Percentiles rank a stretch among this genome's conserved stretches.
Evolutionary conservation across 805 yeast species (phyloP).

Genomic region (Kodamaea laetipori): DNA sequence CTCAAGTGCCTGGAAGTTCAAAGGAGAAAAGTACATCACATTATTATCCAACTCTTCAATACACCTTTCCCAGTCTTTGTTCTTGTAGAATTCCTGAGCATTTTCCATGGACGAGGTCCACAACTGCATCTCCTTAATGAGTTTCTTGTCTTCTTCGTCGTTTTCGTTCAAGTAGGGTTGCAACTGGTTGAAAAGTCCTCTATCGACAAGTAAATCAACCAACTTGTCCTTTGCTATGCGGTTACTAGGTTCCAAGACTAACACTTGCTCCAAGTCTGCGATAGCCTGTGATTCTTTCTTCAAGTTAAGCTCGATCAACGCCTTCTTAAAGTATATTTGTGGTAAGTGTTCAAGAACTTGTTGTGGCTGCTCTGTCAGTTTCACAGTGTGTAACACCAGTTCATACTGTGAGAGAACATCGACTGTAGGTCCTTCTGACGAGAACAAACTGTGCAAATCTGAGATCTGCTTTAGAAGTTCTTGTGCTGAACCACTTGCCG

Average conservation of each 20-base stretch:
- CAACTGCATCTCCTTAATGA: slow-evolving; percentile 17
- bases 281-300: slow-evolving; percentile 57
- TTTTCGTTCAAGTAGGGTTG: slow-evolving; percentile 4
- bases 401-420: slow-evolving; percentile 30
- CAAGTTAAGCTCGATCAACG: slow-evolving; percentile 59
- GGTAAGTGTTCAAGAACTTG: slow-evolving; percentile 29
- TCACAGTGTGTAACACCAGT: slow-evolving; percentile 8
- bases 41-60: slow-evolving; percentile 27
- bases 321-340: slow-evolving; percentile 58
- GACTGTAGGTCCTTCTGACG: slow-evolving; percentile 33
- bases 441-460: slow-evolving; percentile 18
- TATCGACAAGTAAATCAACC: slow-evolving; percentile 50
- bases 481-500: background rate
- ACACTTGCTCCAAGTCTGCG: slow-evolving; percentile 50
- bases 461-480: slow-evolving; percentile 9
- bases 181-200: slow-evolving; percentile 47
- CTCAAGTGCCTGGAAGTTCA: slow-evolving; percentile 38
- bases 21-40: slow-evolving; percentile 43
- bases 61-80: slow-evolving; percentile 26
- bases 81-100: slow-evolving; percentile 17
- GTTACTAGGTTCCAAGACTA: slow-evolving; percentile 42
- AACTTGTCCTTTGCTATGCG: slow-evolving; percentile 53
- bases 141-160: slow-evolving; percentile 5
- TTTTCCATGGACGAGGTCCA: slow-evolving; percentile 21
- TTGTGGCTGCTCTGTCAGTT: slow-evolving; percentile 9